These are phyloP conservation scores for Fusarium illudens DNA, from an alignment of 2,329 filamentous ascomycete species.

Conservation along the genomic window DNA sequence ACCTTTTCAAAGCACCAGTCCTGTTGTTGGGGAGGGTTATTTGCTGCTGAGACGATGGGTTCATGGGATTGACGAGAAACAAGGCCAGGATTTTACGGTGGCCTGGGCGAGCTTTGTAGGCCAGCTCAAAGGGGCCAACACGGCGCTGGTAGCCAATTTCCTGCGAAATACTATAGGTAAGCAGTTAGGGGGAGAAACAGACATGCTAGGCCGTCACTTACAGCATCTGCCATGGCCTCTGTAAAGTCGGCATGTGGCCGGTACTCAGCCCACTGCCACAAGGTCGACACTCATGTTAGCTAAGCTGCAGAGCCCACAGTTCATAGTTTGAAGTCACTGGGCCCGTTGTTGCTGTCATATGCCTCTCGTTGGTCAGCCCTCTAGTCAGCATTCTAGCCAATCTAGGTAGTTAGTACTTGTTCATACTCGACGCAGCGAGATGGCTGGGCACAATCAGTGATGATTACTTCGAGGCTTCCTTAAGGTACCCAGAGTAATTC, in stretches of 20 bases:
- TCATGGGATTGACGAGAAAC: neutral
- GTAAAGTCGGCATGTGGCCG: neutral
- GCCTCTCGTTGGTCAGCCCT: neutral
- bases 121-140: neutral
- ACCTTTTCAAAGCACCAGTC: neutral
- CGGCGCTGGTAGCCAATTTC: neutral
- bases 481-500: neutral
- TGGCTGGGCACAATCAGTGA: neutral
- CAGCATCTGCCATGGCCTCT: neutral
- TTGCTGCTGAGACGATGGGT: neutral
- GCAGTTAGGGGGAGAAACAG: neutral
- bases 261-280: no score
- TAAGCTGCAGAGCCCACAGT: no score
- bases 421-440: no score
- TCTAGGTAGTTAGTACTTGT: no score
- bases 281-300: no score
- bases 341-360: neutral
- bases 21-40: constrained; percentile 3
- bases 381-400: no score
- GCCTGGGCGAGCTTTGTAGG: neutral
- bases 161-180: neutral
- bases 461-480: neutral
- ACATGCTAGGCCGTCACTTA: neutral
- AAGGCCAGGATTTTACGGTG: constrained; percentile 6
- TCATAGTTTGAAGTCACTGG: neutral